Percentiles rank a stretch among this genome's conserved stretches.
Evolutionary conservation across 108 stramenopile species (phyloP).

Genomic region (Nannochloropsis gaditana): DNA sequence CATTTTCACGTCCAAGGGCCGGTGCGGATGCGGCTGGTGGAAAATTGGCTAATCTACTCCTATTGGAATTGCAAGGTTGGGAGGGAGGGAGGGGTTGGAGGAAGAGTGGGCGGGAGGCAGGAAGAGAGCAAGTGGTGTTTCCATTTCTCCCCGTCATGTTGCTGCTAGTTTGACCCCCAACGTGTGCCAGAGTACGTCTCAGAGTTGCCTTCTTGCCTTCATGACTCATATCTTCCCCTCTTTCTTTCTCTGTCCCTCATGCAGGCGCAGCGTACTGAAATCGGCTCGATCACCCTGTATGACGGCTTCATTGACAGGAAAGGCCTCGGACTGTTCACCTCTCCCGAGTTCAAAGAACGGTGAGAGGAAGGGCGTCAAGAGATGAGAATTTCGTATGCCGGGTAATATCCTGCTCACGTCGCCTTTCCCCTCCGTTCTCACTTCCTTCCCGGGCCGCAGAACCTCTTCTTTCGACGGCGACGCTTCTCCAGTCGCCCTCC

Average conservation of each 20-base stretch:
- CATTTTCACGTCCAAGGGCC: conserved; percentile 63
- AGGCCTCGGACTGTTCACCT: conserved; percentile 75
- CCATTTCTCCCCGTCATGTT: too few species aligned
- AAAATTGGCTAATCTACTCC: conserved; percentile 88
- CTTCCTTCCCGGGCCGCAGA: not conserved
- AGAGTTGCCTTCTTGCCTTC: too few species aligned
- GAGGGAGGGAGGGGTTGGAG: not conserved
- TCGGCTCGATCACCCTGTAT: conserved; percentile 73
- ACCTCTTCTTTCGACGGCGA: not conserved
- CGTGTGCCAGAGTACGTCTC: too few species aligned
- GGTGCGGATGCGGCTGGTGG: conserved; percentile 70
- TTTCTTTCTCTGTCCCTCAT: not conserved
- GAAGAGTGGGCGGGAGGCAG: not conserved
- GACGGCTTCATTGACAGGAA: conserved; percentile 90
- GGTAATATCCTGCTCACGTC: not conserved
- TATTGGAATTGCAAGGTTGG: conserved; percentile 65
- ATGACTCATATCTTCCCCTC: not conserved
- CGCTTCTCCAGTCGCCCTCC: conserved; percentile 67
- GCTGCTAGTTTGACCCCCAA: too few species aligned
- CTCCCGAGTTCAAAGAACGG: not conserved
- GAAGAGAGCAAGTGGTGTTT: not conserved
- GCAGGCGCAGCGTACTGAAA: conserved; percentile 25
- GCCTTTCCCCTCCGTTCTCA: not conserved
- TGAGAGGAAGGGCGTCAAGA: not conserved
- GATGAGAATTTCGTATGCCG: not conserved